These are phyloP conservation scores for Zhuliangozyma parablackwelliae DNA, from an alignment of 1,139 yeast genomes.

Conservation along the genomic window DNA sequence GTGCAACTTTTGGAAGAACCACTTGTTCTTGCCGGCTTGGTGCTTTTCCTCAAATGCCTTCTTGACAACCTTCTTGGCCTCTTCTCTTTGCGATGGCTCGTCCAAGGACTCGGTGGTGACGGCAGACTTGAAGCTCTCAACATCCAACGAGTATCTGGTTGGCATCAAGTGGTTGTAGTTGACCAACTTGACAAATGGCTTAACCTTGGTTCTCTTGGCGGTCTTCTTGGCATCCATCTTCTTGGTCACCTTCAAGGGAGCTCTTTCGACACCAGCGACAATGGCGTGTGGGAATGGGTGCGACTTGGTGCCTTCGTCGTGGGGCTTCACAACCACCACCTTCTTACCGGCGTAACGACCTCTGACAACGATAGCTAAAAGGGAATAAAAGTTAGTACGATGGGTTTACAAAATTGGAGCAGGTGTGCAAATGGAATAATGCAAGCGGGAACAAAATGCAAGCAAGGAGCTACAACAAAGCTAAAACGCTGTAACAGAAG, in stretches of 20 bases:
- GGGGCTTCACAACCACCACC: conserved; percentile 98
- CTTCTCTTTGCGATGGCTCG: conserved; percentile 98
- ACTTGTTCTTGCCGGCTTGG: conserved; percentile 99
- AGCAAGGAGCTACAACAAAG: no score
- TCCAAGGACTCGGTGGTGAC: conserved; percentile 91
- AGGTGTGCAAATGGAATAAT: no score
- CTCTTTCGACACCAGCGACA: conserved; percentile 99
- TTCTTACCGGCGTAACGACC: conserved; percentile 99
- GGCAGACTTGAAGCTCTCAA: conserved; percentile 89
- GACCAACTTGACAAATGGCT: conserved; percentile 98
- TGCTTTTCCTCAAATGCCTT: conserved; percentile 99
- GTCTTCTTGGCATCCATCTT: conserved; percentile 93
- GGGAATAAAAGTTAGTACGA: conserved; percentile 29
- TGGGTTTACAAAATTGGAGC: no score
- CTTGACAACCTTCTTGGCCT: conserved; percentile 98
- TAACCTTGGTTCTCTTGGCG: conserved; percentile 96
- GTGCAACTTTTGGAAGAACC: conserved; percentile 99
- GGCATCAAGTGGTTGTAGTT: conserved; percentile 99
- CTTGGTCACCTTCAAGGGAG: conserved; percentile 96
- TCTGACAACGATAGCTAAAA: conserved; percentile 94
- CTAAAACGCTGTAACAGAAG: no score
- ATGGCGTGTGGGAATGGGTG: conserved; percentile 99
- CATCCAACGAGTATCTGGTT: conserved; percentile 98
- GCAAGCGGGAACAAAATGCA: no score
- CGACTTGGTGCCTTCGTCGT: conserved; percentile 97